These are phyloP conservation scores for Globisporangium nodosum DNA, from an alignment of 352 stramenopile species.

Conservation along the genomic window DNA sequence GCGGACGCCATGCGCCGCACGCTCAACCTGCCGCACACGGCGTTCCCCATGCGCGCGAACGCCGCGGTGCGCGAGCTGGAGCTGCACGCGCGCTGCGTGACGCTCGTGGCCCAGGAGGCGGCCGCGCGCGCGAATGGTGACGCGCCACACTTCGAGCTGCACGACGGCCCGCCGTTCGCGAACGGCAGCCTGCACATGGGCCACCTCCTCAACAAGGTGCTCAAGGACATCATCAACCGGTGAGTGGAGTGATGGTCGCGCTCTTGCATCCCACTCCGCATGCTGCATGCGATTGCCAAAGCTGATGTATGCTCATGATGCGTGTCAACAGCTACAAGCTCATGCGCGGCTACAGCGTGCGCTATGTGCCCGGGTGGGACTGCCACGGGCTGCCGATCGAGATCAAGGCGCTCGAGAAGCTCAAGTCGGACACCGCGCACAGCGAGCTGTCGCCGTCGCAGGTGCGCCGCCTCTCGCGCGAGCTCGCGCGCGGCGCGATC, in stretches of 20 bases:
- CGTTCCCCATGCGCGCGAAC: constrained; percentile 97
- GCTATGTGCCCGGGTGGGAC: constrained; percentile 98
- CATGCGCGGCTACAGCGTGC: constrained; percentile 90
- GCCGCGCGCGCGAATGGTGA: constrained; percentile 19
- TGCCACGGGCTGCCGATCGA: constrained; percentile 99
- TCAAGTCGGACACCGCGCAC: constrained; percentile 55
- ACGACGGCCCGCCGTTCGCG: constrained; percentile 98
- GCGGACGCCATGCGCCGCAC: constrained; percentile 82
- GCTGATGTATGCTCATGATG: too few relatives aligned
- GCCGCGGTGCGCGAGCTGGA: constrained; percentile 71
- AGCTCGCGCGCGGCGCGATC: constrained; percentile 92
- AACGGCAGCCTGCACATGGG: constrained; percentile 99
- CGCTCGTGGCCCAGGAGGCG: constrained; percentile 39
- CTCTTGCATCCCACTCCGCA: background rate
- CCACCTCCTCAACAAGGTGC: constrained; percentile 89
- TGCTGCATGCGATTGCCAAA: too few relatives aligned
- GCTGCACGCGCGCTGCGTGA: constrained; percentile 62
- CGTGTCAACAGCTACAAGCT: constrained; percentile 67
- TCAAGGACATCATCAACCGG: constrained; percentile 99
- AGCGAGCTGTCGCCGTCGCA: constrained; percentile 79
- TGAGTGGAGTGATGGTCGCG: background rate
- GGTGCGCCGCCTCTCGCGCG: constrained; percentile 87
- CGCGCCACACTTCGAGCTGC: constrained; percentile 87
- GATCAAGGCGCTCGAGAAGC: constrained; percentile 94
- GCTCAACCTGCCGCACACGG: constrained; percentile 94